Conservation (phyloP, 1,139 yeast genomes). For the Taiozyma sp. region DNA sequence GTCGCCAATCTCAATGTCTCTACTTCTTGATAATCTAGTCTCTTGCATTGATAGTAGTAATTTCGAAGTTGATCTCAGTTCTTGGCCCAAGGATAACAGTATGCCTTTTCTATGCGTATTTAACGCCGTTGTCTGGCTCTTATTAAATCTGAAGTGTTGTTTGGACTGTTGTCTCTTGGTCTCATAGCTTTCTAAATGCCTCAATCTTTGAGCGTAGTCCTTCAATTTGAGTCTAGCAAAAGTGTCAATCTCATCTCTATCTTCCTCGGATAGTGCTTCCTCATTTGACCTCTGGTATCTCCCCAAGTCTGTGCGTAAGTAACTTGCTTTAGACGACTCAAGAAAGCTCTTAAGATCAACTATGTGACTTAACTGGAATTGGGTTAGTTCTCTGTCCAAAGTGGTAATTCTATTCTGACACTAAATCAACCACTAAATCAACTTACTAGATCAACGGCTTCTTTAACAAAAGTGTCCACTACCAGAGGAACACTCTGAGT, state of each 20-base stretch:
- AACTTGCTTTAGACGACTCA: conserved; percentile 36
- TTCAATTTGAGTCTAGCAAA: conserved; percentile 48
- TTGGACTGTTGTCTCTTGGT: conserved; percentile 31
- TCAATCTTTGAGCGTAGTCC: conserved; percentile 44
- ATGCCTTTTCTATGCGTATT: conserved; percentile 29
- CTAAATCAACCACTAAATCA: neutral
- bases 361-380: conserved; percentile 26
- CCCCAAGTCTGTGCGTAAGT: conserved; percentile 30
- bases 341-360: conserved; percentile 36
- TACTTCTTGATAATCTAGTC: conserved; percentile 37
- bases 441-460: conserved; percentile 39
- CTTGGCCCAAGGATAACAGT: conserved; percentile 34
- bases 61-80: conserved; percentile 32
- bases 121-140: conserved; percentile 23
- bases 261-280: conserved; percentile 33
- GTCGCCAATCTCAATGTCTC: conserved; percentile 18
- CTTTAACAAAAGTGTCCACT: conserved; percentile 48
- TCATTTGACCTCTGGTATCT: conserved; percentile 2
- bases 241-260: conserved; percentile 50
- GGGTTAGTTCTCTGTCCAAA: neutral
- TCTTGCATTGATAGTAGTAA: conserved; percentile 38
- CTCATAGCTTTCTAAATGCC: conserved; percentile 46
- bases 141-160: conserved; percentile 13
- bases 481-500: conserved; percentile 16
- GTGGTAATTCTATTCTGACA: neutral